Percentiles rank a stretch among this genome's conserved stretches.
phyloP scores from a whole-genome alignment of 169 alveolate genomes.

The Plasmodium fragile region DNA sequence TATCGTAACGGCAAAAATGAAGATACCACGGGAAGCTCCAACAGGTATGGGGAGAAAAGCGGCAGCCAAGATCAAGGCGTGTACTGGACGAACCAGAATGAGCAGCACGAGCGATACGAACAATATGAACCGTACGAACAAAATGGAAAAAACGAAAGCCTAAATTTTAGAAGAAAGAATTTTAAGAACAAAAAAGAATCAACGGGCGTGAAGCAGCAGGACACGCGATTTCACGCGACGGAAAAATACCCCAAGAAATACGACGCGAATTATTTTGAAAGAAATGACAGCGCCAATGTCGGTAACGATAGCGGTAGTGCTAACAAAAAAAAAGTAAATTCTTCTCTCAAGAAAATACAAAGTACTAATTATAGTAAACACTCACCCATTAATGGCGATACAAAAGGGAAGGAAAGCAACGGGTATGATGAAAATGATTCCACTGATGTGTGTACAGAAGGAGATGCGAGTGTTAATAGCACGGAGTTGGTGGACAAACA shows the following conservation, averaged over 20 bases:
- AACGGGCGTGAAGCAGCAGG: slow-evolving; percentile 1
- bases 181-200: slow-evolving; percentile 15
- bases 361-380: slow-evolving; percentile 14
- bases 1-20: neutral
- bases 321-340: slow-evolving; percentile 2
- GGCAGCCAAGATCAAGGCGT: neutral
- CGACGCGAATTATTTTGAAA: slow-evolving; percentile 22
- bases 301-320: neutral
- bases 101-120: neutral
- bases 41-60: neutral
- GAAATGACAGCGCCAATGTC: slow-evolving; percentile 10
- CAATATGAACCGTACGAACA: neutral
- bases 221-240: neutral
- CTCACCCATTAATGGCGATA: neutral
- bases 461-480: neutral
- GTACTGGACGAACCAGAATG: neutral
- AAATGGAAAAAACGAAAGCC: slow-evolving; percentile 5
- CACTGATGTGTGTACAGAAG: neutral
- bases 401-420: neutral
- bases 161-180: slow-evolving; percentile 20
- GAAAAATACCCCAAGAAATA: slow-evolving; percentile 10
- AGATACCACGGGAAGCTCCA: neutral
- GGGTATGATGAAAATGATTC: slow-evolving; percentile 11
- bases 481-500: neutral
- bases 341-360: neutral